These are phyloP conservation scores for Spathaspora sp. DNA, from an alignment of 805 yeast species.

Conservation along the genomic window DNA sequence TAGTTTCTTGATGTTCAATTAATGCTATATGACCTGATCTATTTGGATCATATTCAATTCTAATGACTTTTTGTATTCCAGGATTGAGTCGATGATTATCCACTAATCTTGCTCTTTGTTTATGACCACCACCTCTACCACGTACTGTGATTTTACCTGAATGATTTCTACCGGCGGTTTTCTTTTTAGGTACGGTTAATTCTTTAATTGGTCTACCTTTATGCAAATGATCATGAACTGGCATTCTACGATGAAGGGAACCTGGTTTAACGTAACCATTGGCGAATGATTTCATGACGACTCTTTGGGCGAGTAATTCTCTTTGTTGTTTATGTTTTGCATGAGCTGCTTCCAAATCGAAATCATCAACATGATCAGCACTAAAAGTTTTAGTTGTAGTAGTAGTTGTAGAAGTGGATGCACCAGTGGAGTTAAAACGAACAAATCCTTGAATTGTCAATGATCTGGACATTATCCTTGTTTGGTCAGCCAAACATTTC, in stretches of 20 bases:
- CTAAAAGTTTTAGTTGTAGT: background rate
- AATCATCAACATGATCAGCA: constrained; percentile 39
- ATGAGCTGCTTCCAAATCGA: constrained; percentile 80
- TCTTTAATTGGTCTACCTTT: constrained; percentile 78
- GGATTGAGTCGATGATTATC: constrained; percentile 66
- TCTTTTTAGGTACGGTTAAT: constrained; percentile 67
- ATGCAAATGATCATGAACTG: constrained; percentile 82
- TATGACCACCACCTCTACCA: constrained; percentile 97
- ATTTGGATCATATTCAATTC: constrained; percentile 95
- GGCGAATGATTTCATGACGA: constrained; percentile 68
- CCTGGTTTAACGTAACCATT: constrained; percentile 77
- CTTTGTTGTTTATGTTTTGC: constrained; percentile 66
- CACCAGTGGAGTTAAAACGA: constrained; percentile 11
- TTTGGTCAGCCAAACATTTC: constrained; percentile 6
- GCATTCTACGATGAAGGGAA: constrained; percentile 82
- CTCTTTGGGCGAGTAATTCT: constrained; percentile 65
- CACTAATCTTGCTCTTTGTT: constrained; percentile 77
- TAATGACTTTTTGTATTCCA: constrained; percentile 74
- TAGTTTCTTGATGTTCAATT: constrained; percentile 59
- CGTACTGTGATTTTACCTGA: constrained; percentile 86
- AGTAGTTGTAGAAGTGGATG: constrained; percentile 1
- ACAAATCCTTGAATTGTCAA: constrained; percentile 3
- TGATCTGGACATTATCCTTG: background rate
- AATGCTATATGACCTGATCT: constrained; percentile 92
- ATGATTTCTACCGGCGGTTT: constrained; percentile 85